Conservation (phyloP, 805 yeast species). For the Saccharomyces cerevisiae region DNA sequence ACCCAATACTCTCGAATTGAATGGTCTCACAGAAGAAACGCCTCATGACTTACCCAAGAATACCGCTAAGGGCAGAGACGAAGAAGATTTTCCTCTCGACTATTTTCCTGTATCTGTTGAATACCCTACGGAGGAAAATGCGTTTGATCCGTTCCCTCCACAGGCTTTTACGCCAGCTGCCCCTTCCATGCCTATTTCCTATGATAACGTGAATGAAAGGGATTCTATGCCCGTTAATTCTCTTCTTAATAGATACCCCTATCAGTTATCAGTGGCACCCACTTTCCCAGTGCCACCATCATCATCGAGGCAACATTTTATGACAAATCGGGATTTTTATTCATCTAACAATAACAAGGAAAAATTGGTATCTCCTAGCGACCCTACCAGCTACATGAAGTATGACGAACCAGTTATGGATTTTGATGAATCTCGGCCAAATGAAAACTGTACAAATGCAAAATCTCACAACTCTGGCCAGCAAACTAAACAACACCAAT, state of each 20-base stretch:
- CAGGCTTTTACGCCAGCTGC: not conserved
- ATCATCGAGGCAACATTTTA: constrained; percentile 14
- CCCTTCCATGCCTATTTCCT: constrained; percentile 9
- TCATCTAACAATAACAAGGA: constrained; percentile 8
- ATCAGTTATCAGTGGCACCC: not conserved
- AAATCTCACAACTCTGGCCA: not conserved
- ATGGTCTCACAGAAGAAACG: not conserved
- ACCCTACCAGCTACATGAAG: constrained; percentile 1
- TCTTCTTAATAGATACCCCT: not conserved
- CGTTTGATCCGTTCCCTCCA: not conserved
- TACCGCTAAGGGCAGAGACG: constrained; percentile 24
- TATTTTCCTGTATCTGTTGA: constrained; percentile 44
- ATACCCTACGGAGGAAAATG: constrained; percentile 19
- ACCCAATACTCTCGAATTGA: constrained; percentile 8
- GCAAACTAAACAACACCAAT: not conserved
- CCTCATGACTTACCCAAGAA: constrained; percentile 1
- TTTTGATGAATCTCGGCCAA: not conserved
- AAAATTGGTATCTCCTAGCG: constrained; percentile 6
- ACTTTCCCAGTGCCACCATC: constrained; percentile 15
- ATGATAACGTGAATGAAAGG: not conserved
- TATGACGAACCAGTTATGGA: not conserved
- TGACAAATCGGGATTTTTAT: constrained; percentile 23
- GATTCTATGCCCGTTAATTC: not conserved
- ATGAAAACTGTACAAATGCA: not conserved
- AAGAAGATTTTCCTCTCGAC: constrained; percentile 67